Conservation (phyloP, 768 basidiomycete species). For the Sporobolomyces roseus region DNA sequence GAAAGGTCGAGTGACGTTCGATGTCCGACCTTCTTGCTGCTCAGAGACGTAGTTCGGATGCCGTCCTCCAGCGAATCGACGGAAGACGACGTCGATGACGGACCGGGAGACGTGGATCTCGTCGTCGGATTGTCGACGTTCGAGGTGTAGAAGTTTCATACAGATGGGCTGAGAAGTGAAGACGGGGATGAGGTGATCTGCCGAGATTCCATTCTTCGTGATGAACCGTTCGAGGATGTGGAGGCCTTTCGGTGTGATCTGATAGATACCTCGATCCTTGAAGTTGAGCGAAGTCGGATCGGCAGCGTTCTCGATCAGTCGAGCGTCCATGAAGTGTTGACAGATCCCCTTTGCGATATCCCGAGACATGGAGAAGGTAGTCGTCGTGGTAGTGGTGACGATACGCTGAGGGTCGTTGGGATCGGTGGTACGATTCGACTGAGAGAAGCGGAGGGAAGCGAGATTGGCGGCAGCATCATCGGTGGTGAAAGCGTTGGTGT, state of each 20-base stretch:
- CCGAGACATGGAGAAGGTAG: conserved; percentile 98
- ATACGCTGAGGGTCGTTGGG: conserved; percentile 96
- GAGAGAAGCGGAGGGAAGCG: conserved; percentile 93
- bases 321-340: conserved; percentile 99
- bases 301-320: conserved; percentile 91
- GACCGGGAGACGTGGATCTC: conserved; percentile 94
- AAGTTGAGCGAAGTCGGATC: conserved; percentile 83
- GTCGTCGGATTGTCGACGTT: conserved; percentile 85
- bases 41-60: conserved; percentile 67
- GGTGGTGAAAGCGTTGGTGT: conserved; percentile 89
- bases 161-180: conserved; percentile 91
- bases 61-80: conserved; percentile 76
- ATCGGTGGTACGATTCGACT: conserved; percentile 97
- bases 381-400: conserved; percentile 98
- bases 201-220: conserved; percentile 96
- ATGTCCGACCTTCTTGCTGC: conserved; percentile 73
- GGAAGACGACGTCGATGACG: conserved; percentile 90
- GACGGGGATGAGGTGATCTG: conserved; percentile 82
- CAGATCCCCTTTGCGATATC: conserved; percentile 99
- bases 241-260: conserved; percentile 93
- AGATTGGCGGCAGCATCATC: conserved; percentile 89
- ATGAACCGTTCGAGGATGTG: conserved; percentile 99
- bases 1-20: conserved; percentile 47
- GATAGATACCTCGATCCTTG: conserved; percentile 96
- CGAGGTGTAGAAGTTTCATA: conserved; percentile 94